Evolutionary conservation across 1,139 yeast genomes (phyloP).

Genomic region (Kluyveromyces sp.): DNA sequence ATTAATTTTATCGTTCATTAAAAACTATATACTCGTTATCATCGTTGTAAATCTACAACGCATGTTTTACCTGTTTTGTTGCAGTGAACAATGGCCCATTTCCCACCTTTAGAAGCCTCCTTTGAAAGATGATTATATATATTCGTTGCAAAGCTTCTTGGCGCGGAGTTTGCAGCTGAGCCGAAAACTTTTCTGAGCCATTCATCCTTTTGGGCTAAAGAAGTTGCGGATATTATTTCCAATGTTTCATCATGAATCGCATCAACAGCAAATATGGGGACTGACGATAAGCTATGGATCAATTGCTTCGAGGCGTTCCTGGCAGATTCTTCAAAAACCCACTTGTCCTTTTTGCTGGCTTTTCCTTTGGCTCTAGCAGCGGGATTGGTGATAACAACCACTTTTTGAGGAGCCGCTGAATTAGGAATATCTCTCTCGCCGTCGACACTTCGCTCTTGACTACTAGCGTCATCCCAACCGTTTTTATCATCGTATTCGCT

Average conservation of each 20-base stretch:
- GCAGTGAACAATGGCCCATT: slow-evolving; percentile 68
- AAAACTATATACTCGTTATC: slow-evolving; percentile 6
- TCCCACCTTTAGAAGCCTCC: slow-evolving; percentile 63
- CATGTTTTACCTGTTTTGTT: slow-evolving; percentile 67
- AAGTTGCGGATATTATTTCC: slow-evolving; percentile 72
- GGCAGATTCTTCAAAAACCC: slow-evolving; percentile 75
- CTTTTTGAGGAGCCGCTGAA: slow-evolving; percentile 40
- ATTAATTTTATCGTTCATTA: background rate
- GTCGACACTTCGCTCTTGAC: slow-evolving; percentile 27
- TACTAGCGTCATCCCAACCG: slow-evolving; percentile 27
- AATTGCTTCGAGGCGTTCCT: slow-evolving; percentile 51
- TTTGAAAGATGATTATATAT: slow-evolving; percentile 65
- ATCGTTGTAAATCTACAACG: slow-evolving; percentile 61
- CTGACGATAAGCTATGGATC: slow-evolving; percentile 47
- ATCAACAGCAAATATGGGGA: slow-evolving; percentile 74
- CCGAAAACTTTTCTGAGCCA: slow-evolving; percentile 77
- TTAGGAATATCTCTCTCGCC: slow-evolving; percentile 26
- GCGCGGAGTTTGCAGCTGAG: slow-evolving; percentile 57
- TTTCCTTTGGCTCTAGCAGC: slow-evolving; percentile 65
- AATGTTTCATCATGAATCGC: slow-evolving; percentile 70
- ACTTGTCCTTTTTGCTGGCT: slow-evolving; percentile 67
- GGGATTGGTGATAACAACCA: slow-evolving; percentile 54
- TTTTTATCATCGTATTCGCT: slow-evolving; percentile 21
- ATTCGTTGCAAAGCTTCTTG: slow-evolving; percentile 68
- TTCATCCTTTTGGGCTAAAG: slow-evolving; percentile 74